These are phyloP conservation scores for Trichophaea hybrida DNA, from an alignment of 2,329 filamentous ascomycete genomes.

Conservation along the genomic window DNA sequence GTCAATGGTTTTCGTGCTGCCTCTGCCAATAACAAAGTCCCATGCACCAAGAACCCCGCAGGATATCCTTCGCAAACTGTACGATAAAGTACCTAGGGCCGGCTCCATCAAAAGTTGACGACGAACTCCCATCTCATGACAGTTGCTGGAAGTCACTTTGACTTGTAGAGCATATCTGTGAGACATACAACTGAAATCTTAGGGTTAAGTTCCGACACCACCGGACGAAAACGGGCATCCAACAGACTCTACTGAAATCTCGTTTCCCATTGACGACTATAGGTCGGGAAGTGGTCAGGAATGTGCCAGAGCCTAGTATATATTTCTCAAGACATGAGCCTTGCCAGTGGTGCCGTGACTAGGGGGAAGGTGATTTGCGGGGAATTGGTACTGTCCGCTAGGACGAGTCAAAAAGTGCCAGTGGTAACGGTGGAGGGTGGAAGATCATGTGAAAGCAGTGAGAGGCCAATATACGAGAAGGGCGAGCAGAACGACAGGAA, in stretches of 20 bases:
- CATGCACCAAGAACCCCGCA: slow-evolving; percentile 17
- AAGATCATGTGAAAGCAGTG: slow-evolving; percentile 4
- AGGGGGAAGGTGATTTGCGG: slow-evolving; percentile 18
- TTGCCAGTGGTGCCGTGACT: slow-evolving; percentile 14
- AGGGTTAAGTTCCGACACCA: slow-evolving; percentile 24
- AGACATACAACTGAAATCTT: slow-evolving; percentile 19
- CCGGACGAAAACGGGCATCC: slow-evolving; percentile 14
- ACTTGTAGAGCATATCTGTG: slow-evolving; percentile 14
- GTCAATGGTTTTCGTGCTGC: slow-evolving; percentile 14
- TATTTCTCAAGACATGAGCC: slow-evolving; percentile 15
- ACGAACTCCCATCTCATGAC: slow-evolving; percentile 15
- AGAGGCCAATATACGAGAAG: slow-evolving; percentile 8
- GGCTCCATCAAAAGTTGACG: slow-evolving; percentile 6
- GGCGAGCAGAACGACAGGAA: slow-evolving; percentile 9
- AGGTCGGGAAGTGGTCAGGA: slow-evolving; percentile 21
- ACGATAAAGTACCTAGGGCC: slow-evolving; percentile 18
- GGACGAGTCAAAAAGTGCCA: slow-evolving; percentile 14
- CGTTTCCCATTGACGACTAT: slow-evolving; percentile 23
- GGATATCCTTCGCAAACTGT: slow-evolving; percentile 19
- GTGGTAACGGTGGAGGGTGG: slow-evolving; percentile 9
- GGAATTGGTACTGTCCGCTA: slow-evolving; percentile 7
- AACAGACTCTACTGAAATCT: slow-evolving; percentile 8
- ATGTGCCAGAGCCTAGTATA: slow-evolving; percentile 7
- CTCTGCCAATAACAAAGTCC: slow-evolving; percentile 16
- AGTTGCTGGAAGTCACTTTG: slow-evolving; percentile 13